Percentiles rank a stretch among this genome's conserved stretches.
Evolutionary conservation across 1,139 yeast species (phyloP).

Genomic region (Kodamaea fungicola): DNA sequence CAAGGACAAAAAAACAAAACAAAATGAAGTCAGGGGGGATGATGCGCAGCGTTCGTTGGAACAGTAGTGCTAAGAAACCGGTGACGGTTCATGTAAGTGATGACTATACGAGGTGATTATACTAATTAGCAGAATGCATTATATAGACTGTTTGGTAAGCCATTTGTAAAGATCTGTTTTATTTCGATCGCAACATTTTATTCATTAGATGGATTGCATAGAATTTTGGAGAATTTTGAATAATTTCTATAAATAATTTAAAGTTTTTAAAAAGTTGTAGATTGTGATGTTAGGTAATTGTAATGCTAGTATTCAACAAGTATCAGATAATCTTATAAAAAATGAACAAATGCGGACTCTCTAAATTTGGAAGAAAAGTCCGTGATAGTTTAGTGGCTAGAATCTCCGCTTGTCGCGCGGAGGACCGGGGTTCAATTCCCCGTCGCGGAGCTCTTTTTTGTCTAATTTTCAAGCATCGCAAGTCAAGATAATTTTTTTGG

Average conservation of each 20-base stretch:
- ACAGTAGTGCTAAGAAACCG: too few species aligned
- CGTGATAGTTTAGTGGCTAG: constrained; percentile 49
- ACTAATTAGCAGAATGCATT: constrained; percentile 19
- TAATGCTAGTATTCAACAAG: too few species aligned
- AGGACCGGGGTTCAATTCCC: constrained; percentile 72
- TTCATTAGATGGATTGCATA: constrained; percentile 28
- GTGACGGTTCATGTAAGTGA: too few species aligned
- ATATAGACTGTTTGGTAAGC: constrained; percentile 40
- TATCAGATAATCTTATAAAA: too few species aligned
- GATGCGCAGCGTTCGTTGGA: too few species aligned
- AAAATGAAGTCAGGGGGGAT: too few species aligned
- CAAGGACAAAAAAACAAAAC: too few species aligned
- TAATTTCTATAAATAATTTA: too few species aligned
- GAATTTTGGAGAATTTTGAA: too few species aligned
- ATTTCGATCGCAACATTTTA: constrained; percentile 42
- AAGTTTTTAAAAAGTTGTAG: too few species aligned
- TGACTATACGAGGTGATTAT: background rate
- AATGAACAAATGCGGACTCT: too few species aligned
- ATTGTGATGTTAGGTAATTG: too few species aligned
- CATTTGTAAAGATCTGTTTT: constrained; percentile 37
- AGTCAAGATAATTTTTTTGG: background rate
- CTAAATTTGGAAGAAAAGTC: constrained; percentile 15
- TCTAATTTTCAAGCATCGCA: background rate
- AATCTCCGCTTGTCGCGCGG: constrained; percentile 55
- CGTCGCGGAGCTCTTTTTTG: constrained; percentile 50